phyloP scores from a whole-genome alignment of 306 rosid genomes.

The Oemleria cerasiformis region DNA sequence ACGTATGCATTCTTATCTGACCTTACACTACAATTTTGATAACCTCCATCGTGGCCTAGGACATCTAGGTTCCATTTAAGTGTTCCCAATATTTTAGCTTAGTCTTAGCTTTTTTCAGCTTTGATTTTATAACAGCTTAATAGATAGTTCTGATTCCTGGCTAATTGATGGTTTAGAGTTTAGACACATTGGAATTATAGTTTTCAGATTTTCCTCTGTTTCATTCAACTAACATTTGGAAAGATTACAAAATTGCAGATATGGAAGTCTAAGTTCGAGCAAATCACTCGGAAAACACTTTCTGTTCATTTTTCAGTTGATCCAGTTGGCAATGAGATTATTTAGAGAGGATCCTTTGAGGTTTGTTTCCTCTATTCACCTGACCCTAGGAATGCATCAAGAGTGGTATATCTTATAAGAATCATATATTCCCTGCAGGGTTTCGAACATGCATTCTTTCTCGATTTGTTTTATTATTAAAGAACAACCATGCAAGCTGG shows the following conservation, averaged over 20 bases:
- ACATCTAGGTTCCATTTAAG: not conserved
- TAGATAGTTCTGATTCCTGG: not conserved
- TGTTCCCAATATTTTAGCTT: not conserved
- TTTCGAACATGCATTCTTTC: conserved; percentile 26
- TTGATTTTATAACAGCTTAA: not conserved
- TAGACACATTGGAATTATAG: not conserved
- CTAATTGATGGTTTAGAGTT: not conserved
- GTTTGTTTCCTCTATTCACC: conserved; percentile 36
- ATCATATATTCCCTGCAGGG: conserved; percentile 38
- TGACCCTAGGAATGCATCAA: conserved; percentile 5
- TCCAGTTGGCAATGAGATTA: conserved; percentile 88
- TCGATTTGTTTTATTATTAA: conserved; percentile 22
- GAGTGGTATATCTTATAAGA: conserved; percentile 1
- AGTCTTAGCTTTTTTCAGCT: not conserved
- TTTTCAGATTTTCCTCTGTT: not conserved
- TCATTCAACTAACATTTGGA: conserved; percentile 14
- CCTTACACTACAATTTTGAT: not conserved
- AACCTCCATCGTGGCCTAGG: not conserved
- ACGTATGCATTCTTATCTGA: not conserved
- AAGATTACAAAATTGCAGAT: conserved; percentile 33
- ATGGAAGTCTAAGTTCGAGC: conserved; percentile 71
- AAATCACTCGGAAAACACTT: conserved; percentile 56
- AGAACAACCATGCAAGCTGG: conserved; percentile 27
- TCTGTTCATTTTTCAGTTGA: conserved; percentile 71
- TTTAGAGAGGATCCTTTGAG: conserved; percentile 49